Evolutionary conservation across 1,139 yeast genomes (phyloP), one percentile per base, ranked within the genome.

Genomic region (Yamadazyma membranifaciens): DNA sequence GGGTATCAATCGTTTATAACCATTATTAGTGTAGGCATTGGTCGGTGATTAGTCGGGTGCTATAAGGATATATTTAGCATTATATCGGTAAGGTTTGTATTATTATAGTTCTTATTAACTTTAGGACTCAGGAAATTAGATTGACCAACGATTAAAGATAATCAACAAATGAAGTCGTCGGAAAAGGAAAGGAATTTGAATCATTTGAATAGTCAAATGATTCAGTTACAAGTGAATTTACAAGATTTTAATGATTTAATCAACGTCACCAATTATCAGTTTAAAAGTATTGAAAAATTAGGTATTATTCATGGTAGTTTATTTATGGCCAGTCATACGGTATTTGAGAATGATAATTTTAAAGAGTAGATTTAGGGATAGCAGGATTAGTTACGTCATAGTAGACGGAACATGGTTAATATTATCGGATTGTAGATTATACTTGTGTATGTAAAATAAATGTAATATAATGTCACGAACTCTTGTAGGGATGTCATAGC

Each of bases 281-380:
- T 78, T 39, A 73, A 75, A 45, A 65, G 72, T 25, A 75, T 82
- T 26, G 75, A 80, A 51, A 67, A 69, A 45, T 60, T 82, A 34
- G 87, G 87, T 3, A 69, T 78, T 38, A 65, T 79, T 47, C 87
- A 82, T 47, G 85, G 84, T 1, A 68, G 81, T 16, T 60, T 81
- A 48, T 77, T 81, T 51, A 79, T 80, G 83, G 83, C 84, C 4
- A 73, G 81, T 50, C 81, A 79, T 50, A 69, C 72, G 33, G 81
- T 78, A n/a, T 78, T 79, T 55, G 85, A 78, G 44, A 72, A 71
- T 44, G 82, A 77, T 37, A 59, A 55, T 32, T 59, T 59, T 39
- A 39, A 37, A 38, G 37, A 41, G 7, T 20, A 20, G 24, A 7
- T n/a, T n/a, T n/a, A 20, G 24, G 22, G 45, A 17, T 13, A 20